phyloP scores from a whole-genome alignment of 441 rosid genomes.

The Eruca vesicaria region DNA sequence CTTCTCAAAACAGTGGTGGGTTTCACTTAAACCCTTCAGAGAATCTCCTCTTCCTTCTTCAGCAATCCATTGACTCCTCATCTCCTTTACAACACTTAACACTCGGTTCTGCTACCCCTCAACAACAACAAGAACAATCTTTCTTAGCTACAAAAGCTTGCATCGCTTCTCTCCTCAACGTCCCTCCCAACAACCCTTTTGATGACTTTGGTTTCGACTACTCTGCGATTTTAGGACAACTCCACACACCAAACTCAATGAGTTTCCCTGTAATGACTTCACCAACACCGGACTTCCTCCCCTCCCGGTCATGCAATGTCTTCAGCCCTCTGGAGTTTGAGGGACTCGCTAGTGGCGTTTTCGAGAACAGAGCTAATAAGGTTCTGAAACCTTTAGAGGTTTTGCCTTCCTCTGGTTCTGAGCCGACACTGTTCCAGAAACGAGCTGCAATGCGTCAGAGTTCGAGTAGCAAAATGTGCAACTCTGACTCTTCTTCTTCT shows the following conservation, averaged over 20 bases:
- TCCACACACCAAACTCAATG: conserved; percentile 41
- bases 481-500: conserved; percentile 40
- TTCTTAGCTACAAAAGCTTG: conserved; percentile 47
- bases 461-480: conserved; percentile 37
- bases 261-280: conserved; percentile 32
- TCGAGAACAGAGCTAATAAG: conserved; percentile 39
- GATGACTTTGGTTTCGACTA: conserved; percentile 52
- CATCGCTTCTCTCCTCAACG: conserved; percentile 49
- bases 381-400: conserved; percentile 46
- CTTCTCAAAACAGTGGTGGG: conserved; percentile 32
- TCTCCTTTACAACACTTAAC: conserved; percentile 43
- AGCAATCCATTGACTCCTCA: conserved; percentile 52
- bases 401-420: conserved; percentile 41
- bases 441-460: conserved; percentile 51
- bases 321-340: conserved; percentile 40
- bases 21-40: conserved; percentile 42
- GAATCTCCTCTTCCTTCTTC: conserved; percentile 39
- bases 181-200: conserved; percentile 41
- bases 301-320: conserved; percentile 29
- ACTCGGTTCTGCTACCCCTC: conserved; percentile 44
- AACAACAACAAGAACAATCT: conserved; percentile 39
- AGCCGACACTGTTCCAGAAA: conserved; percentile 60
- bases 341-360: conserved; percentile 32
- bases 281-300: conserved; percentile 23
- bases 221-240: conserved; percentile 38